Base-by-base conservation (phyloP, 2,329 filamentous ascomycete species). In the Aspergillus pseudoterreus region DNA sequence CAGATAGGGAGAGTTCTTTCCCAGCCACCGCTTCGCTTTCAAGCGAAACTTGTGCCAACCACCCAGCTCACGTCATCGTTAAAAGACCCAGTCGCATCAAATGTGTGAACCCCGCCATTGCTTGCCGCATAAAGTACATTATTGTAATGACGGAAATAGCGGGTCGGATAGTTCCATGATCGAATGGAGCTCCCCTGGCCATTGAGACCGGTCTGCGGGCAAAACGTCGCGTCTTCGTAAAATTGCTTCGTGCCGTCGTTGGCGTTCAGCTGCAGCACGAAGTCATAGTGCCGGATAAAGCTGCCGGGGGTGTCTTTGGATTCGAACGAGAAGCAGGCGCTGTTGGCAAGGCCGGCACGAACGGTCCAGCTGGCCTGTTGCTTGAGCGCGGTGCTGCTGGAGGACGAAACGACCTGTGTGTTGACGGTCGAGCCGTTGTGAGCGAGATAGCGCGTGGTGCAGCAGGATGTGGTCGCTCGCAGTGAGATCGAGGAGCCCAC, bases 141-240 rank as follows among this genome's bases (percentile, higher is more conserved):
- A 4, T 63, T 59, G 54, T 75, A 84, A 60, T 85, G 82, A 19
- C 83, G 75, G 60, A 84, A 70, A 52, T 73, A 84, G 42, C 82
- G 75, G 0, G 82, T 83, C 0, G 83, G 82, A 58, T 82, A 84
- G 41, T 71, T 76, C 82, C 82, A 86, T 1, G 81, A 72, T 4
- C 79, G 73, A 30, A 86, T 72, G 0, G 81, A 76, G 55, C 54
- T 77, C 6, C 79, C 81, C 41, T 73, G 62, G 4, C 80, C 78
- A 56, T 66, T 79, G 19, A 86, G 67, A 0, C 77, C 78, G 1
- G 74, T 52, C 63, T 79, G 73, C 0, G 81, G 72, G 61, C 83
- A 86, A 67, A 86, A 86, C 0, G 83, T 86, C 6, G 83, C 81
- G 44, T 86, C 83, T 57, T 86, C 82, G 4, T 68, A 35, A 67